These are phyloP conservation scores for Colletotrichum euphorbiae DNA, from an alignment of 2,329 filamentous ascomycete species.

Conservation along the genomic window DNA sequence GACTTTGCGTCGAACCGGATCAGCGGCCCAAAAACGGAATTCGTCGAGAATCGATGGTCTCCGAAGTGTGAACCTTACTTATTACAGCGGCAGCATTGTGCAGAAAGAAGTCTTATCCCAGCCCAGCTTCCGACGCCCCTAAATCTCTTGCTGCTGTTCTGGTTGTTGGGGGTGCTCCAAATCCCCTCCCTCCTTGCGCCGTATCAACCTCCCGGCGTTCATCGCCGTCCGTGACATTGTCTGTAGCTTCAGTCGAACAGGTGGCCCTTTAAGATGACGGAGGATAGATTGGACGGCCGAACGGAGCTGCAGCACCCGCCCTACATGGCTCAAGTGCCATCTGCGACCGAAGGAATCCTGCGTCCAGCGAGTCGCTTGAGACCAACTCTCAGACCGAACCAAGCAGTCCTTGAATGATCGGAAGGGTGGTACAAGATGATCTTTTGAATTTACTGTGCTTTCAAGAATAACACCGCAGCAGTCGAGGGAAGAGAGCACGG, in stretches of 20 bases:
- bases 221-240: background rate
- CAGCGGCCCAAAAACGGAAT: slow-evolving; percentile 8
- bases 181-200: background rate
- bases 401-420: background rate
- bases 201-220: background rate
- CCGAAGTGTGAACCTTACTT: background rate
- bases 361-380: background rate
- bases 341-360: no score
- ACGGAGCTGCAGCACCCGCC: slow-evolving; percentile 1
- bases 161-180: background rate
- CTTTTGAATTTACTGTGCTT: background rate
- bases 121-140: no score
- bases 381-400: background rate
- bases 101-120: background rate
- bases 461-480: background rate
- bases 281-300: background rate
- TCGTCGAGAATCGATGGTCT: background rate
- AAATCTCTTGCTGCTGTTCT: no score
- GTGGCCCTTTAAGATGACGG: background rate
- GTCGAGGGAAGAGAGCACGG: slow-evolving; percentile 1
- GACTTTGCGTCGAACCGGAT: background rate
- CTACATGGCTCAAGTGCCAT: slow-evolving; percentile 1
- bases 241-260: slow-evolving; percentile 1
- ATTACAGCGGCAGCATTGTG: background rate
- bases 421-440: background rate